A percentile compares a stretch with the other conserved stretches of the same genome.
phyloP scores from a whole-genome alignment of 805 yeast genomes.

The Ascoidea asiatica region DNA sequence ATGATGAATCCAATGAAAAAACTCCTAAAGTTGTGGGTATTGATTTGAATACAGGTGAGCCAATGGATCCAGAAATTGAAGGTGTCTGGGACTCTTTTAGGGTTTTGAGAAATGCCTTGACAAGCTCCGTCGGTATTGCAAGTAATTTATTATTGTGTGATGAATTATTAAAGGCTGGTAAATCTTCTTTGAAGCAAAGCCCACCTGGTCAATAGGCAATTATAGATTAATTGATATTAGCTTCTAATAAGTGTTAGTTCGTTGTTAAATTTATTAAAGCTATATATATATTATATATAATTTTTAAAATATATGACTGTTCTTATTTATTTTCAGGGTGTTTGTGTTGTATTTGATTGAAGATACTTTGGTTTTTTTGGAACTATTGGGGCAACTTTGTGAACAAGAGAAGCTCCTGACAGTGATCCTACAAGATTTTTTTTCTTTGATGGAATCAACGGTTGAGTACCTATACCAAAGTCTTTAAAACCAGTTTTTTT shows the following conservation, averaged over 20 bases:
- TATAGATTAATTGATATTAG: no score
- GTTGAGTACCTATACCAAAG: constrained; percentile 1
- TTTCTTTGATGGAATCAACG: constrained; percentile 1
- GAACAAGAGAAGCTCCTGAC: background rate
- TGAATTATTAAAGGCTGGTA: constrained; percentile 92
- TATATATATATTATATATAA: background rate
- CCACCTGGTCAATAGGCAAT: no score
- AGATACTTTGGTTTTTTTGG: constrained; percentile 22
- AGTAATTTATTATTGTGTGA: constrained; percentile 87
- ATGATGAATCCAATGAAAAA: constrained; percentile 81
- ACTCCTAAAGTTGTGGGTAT: constrained; percentile 80
- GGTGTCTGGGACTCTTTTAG: constrained; percentile 97
- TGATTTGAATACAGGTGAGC: constrained; percentile 83
- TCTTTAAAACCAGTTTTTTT: background rate
- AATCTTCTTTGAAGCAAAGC: constrained; percentile 74
- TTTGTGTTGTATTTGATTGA: no score
- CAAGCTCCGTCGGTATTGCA: constrained; percentile 90
- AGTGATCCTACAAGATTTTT: background rate
- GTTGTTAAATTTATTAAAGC: no score
- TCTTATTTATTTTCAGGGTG: no score
- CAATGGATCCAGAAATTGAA: constrained; percentile 86
- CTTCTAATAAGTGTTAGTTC: no score
- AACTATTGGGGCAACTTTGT: constrained; percentile 19
- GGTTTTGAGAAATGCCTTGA: constrained; percentile 83
- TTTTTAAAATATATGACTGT: background rate